Base-by-base conservation (phyloP, 345 rosid species). In the Eucalyptus marginata region DNA sequence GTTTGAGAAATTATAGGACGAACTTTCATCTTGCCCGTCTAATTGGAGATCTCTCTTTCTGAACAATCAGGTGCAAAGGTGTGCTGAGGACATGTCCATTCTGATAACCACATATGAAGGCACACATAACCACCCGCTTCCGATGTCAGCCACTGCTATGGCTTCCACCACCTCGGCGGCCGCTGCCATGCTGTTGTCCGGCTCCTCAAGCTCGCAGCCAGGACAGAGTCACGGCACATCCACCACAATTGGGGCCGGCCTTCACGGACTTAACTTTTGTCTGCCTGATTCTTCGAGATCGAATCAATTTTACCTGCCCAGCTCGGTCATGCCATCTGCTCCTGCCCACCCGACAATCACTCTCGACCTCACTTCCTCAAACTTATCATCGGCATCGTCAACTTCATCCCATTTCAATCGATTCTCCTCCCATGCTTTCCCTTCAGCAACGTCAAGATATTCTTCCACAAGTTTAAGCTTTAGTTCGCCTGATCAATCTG, bases 81-180 rank as follows among this genome's bases (percentile, higher is more conserved):
- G 96, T 90, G 94, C 93, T 1, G 96, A 96, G 11, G 99, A 97
- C 92, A 93, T 94, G 98, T 92, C 99, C 44, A 93, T 96, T 85
- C 93, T 97, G 85, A 94, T 93, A 90, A 94, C 99, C 79, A 97
- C 99, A 33, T 97, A 97, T 29, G 99, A 97, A 93, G 99, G 99
- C 92, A 90, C 94, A 64, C 99, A 97, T 91, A 97, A 94, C 93
- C 99, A 97, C 88, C 94, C 96, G 79, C 99, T 97, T 91, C 95
- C 99, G 4, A 84, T 93, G 76, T 93, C 99, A 40, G 99, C 99
- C 76, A 96, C 98, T 2, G 95, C 99, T 27, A 96, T 97, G 99
- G 99, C 99, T 76, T 96, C 99, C 49, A 94, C 99, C 85, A 97
- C 99, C 59, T 95, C 97, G 1, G 98, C 99, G 1, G 99, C 99